Conservation (phyloP, 1,139 yeast genomes). For the Kodamaea arcana region DNA sequence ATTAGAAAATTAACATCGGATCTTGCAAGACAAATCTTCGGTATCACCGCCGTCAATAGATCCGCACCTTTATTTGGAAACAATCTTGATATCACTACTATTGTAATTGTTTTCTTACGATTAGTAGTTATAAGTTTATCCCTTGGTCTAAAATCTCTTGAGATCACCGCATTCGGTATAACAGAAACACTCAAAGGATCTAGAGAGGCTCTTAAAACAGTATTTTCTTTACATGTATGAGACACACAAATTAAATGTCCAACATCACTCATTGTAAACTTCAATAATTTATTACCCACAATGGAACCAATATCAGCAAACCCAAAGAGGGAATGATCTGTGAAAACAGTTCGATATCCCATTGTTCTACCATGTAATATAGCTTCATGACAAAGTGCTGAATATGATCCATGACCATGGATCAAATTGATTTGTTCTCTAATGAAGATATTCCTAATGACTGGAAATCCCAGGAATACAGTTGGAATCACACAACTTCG, state of each 20-base stretch:
- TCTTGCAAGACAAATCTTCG: conserved; percentile 66
- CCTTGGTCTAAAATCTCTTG: conserved; percentile 72
- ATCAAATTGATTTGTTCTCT: conserved; percentile 84
- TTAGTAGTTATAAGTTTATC: conserved; percentile 12
- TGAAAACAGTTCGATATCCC: conserved; percentile 88
- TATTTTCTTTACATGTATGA: conserved; percentile 94
- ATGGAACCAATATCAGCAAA: conserved; percentile 84
- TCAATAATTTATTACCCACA: conserved; percentile 78
- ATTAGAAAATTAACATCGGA: conserved; percentile 71
- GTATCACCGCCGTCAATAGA: conserved; percentile 78
- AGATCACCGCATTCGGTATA: conserved; percentile 92
- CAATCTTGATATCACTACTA: conserved; percentile 85
- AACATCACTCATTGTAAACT: conserved; percentile 79
- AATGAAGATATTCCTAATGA: conserved; percentile 76
- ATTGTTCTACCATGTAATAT: conserved; percentile 86
- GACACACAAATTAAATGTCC: conserved; percentile 95
- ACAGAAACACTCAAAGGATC: conserved; percentile 81
- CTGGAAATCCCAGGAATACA: conserved; percentile 83
- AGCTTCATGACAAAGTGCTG: conserved; percentile 85
- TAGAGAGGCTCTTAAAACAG: conserved; percentile 79
- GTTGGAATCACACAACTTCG: conserved; percentile 87
- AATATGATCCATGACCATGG: conserved; percentile 92
- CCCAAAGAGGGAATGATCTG: conserved; percentile 95
- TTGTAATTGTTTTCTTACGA: conserved; percentile 47
- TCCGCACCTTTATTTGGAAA: conserved; percentile 98